phyloP scores from a whole-genome alignment of 1,284 basidiomycete species.

The Puccinia coronata region DNA sequence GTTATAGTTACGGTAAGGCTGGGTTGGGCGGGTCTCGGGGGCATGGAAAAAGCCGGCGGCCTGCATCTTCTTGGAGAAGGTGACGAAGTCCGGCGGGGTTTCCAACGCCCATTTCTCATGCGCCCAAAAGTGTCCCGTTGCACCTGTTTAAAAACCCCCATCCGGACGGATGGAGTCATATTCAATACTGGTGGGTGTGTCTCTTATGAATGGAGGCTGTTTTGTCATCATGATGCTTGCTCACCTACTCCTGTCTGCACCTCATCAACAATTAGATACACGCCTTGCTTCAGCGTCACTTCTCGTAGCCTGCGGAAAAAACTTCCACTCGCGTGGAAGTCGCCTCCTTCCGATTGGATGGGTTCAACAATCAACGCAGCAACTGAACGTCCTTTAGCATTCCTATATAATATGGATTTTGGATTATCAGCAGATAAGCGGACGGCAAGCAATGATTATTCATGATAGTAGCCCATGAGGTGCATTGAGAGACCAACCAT shows the following conservation, averaged over 20 bases:
- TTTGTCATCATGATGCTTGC: too few species aligned
- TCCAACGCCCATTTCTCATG: conserved; percentile 64
- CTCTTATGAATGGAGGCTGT: too few species aligned
- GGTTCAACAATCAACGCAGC: conserved; percentile 66
- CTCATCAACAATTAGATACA: conserved; percentile 64
- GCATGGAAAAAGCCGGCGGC: conserved; percentile 63
- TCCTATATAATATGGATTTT: conserved; percentile 54
- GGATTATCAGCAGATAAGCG: too few species aligned
- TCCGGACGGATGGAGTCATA: too few species aligned
- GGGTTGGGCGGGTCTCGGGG: conserved; percentile 61
- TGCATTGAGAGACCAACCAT: conserved; percentile 20
- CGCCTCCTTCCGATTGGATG: conserved; percentile 64
- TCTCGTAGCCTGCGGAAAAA: conserved; percentile 63
- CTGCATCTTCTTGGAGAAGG: conserved; percentile 64
- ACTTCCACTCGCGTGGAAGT: conserved; percentile 63
- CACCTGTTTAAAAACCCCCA: conserved; percentile 56
- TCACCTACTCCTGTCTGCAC: conserved; percentile 63
- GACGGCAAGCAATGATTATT: neutral
- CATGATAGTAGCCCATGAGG: neutral
- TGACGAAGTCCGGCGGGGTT: conserved; percentile 63
- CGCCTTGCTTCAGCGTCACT: conserved; percentile 62
- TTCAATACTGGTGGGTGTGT: too few species aligned
- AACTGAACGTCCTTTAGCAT: conserved; percentile 60
- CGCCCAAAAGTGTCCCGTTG: conserved; percentile 65
- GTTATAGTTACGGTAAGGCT: conserved; percentile 62